phyloP scores from a whole-genome alignment of 2,329 filamentous ascomycete species.

The Colletotrichum sp. region DNA sequence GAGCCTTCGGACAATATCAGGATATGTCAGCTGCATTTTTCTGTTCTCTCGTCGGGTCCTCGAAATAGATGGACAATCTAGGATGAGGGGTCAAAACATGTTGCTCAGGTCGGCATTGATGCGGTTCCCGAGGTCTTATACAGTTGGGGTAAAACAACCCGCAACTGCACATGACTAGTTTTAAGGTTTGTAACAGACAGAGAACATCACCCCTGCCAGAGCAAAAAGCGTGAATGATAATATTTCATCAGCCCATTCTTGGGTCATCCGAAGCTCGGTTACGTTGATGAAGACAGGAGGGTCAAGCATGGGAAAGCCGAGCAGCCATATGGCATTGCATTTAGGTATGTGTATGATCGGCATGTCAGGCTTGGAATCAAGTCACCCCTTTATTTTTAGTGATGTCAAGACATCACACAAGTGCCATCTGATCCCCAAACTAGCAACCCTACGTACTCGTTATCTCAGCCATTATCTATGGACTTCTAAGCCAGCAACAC shows the following conservation, averaged over 20 bases:
- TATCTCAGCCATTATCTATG: not conserved
- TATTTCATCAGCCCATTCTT: not conserved
- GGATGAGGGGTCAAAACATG: not conserved
- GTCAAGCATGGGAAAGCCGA: not conserved
- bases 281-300: not conserved
- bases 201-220: not conserved
- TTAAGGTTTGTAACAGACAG: not conserved
- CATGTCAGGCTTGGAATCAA: not conserved
- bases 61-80: not conserved
- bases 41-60: not conserved
- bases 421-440: not conserved
- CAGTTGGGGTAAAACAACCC: not conserved
- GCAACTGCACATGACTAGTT: not conserved
- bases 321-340: not conserved
- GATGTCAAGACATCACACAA: not conserved
- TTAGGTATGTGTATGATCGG: not conserved
- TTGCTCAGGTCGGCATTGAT: not conserved
- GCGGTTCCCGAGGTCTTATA: not conserved
- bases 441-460: not conserved
- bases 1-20: slow-evolving; percentile 11
- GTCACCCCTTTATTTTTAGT: not conserved
- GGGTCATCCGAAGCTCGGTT: not conserved
- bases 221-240: not conserved
- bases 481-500: not conserved
- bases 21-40: slow-evolving; percentile 7